phyloP scores from a whole-genome alignment of 345 rosid species.

The Brassica napus region Da-Ae NC_063442.1:6535001-6535500 shows the following conservation, averaged over 20 bases:
- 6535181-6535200: conserved; percentile 89
- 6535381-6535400: conserved; percentile 81
- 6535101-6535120: conserved; percentile 90
- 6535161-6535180: conserved; percentile 80
- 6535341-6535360: conserved; percentile 59
- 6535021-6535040: conserved; percentile 6
- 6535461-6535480: conserved; percentile 92
- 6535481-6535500: conserved; percentile 58
- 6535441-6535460: conserved; percentile 92
- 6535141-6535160: conserved; percentile 91
- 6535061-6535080: background rate
- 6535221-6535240: conserved; percentile 90
- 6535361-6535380: conserved; percentile 59
- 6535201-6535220: conserved; percentile 85
- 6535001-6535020: too few species aligned
- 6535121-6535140: conserved; percentile 85
- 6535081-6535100: conserved; percentile 73
- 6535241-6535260: conserved; percentile 85
- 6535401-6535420: conserved; percentile 79
- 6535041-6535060: conserved; percentile 19
- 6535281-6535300: conserved; percentile 55
- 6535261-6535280: conserved; percentile 46
- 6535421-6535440: conserved; percentile 96
- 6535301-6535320: conserved; percentile 58
- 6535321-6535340: conserved; percentile 61